A percentile compares a stretch with the other conserved stretches of the same genome.
Conservation (phyloP, 768 basidiomycete species). For the Leucosporidium creatinivorum region DNA sequence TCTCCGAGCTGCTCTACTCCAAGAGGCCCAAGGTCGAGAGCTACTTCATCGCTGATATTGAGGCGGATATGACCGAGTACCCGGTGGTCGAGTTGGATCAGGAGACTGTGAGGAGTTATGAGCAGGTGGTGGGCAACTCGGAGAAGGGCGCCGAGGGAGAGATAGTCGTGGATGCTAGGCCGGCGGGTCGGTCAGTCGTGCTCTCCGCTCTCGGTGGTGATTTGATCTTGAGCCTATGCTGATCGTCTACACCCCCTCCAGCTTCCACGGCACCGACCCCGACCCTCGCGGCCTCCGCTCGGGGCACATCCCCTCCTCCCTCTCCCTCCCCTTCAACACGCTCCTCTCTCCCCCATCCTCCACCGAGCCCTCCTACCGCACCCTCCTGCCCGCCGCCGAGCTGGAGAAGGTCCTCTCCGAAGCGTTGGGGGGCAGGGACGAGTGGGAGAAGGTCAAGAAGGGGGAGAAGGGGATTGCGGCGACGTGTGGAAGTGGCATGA, state of each 20-base stretch:
- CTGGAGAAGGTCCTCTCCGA: constrained; percentile 56
- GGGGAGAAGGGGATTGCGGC: constrained; percentile 59
- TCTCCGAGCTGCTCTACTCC: constrained; percentile 18
- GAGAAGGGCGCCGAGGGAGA: constrained; percentile 44
- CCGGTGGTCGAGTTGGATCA: neutral
- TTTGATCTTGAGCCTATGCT: neutral
- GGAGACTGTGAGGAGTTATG: constrained; percentile 42
- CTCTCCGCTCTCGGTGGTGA: too few relatives aligned
- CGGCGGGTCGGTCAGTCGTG: constrained; percentile 60
- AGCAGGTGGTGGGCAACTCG: constrained; percentile 70
- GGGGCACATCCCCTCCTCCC: constrained; percentile 84
- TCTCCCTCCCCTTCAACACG: constrained; percentile 67
- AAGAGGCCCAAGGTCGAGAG: constrained; percentile 20
- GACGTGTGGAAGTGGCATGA: constrained; percentile 95
- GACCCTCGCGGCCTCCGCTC: constrained; percentile 85
- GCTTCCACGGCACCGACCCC: constrained; percentile 70
- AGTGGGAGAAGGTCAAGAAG: constrained; percentile 49
- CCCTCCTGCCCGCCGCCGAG: constrained; percentile 53
- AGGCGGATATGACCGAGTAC: constrained; percentile 46
- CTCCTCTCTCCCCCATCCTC: constrained; percentile 24
- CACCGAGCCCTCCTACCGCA: constrained; percentile 51
- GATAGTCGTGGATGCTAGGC: constrained; percentile 64
- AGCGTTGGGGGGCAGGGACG: constrained; percentile 50
- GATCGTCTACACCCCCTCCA: constrained; percentile 39
- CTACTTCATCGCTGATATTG: constrained; percentile 29